Percentiles rank a stretch among this genome's conserved stretches.
phyloP scores from a whole-genome alignment of 345 rosid genomes.

The Corymbia maculata region DNA sequence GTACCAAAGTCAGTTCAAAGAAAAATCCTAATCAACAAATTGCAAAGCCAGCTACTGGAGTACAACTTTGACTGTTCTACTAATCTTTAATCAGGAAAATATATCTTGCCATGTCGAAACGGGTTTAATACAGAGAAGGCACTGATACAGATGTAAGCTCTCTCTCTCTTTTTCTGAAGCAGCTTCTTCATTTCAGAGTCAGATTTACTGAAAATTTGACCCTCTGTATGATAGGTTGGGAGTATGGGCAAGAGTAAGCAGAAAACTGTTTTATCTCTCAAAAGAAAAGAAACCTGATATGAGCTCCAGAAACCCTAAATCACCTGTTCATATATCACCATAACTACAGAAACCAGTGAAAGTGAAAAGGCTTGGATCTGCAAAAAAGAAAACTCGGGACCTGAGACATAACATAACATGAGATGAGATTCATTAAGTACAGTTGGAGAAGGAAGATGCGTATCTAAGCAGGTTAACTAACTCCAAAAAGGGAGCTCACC shows the following conservation, averaged over 20 bases:
- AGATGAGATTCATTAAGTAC: background rate
- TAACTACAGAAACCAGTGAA: background rate
- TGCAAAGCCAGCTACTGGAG: background rate
- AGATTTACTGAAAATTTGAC: background rate
- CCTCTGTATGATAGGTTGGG: background rate
- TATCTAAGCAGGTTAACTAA: background rate
- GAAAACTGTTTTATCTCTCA: background rate
- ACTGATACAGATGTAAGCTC: background rate
- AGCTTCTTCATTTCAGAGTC: background rate
- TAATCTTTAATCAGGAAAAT: background rate
- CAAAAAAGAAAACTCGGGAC: background rate
- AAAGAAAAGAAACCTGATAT: background rate
- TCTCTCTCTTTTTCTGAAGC: background rate
- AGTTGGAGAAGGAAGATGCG: background rate
- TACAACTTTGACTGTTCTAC: background rate
- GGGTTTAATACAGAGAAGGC: background rate
- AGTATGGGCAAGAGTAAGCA: background rate
- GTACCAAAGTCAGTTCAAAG: background rate
- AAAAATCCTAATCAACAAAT: background rate
- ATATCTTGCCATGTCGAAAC: background rate
- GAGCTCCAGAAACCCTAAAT: background rate
- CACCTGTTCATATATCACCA: background rate
- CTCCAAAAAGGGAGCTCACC: constrained; percentile 13
- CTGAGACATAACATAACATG: background rate
- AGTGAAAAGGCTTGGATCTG: background rate